phyloP scores from a whole-genome alignment of 192 early-diverging fungal species.

The Entomortierella beljakovae region DNA sequence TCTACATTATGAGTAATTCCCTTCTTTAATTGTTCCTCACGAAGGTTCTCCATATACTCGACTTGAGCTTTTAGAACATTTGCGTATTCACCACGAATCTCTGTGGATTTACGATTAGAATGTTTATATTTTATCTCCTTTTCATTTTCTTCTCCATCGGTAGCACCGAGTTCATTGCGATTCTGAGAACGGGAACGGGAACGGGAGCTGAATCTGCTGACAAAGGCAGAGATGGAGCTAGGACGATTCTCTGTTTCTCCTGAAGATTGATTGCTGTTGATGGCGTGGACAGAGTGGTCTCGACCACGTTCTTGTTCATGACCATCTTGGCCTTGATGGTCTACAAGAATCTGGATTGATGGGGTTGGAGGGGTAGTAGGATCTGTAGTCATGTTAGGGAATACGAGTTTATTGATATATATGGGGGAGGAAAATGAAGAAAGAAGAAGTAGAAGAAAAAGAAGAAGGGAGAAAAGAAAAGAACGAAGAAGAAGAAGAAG shows the following conservation, averaged over 20 bases:
- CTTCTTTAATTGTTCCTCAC: conserved; percentile 25
- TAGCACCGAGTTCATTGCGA: not conserved
- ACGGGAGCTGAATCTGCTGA: conserved; percentile 23
- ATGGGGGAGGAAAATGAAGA: not conserved
- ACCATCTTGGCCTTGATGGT: conserved; percentile 16
- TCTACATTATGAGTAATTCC: conserved; percentile 25
- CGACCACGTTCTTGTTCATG: conserved; percentile 13
- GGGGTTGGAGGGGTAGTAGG: not conserved
- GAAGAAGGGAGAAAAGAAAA: not conserved
- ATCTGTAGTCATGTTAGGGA: too few relatives aligned
- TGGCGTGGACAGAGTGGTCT: not conserved
- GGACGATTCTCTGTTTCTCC: conserved; percentile 14
- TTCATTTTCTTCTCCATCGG: not conserved
- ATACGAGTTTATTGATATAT: not conserved
- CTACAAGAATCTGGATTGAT: too few relatives aligned
- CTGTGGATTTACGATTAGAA: conserved; percentile 20
- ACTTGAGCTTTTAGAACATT: conserved; percentile 13
- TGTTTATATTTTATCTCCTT: conserved; percentile 12
- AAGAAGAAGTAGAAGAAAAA: too few relatives aligned
- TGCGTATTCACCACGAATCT: conserved; percentile 22
- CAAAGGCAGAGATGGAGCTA: conserved; percentile 21
- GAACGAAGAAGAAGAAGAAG: not conserved
- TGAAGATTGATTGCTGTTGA: not conserved
- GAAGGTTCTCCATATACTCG: conserved; percentile 34
- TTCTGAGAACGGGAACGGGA: conserved; percentile 26